These are phyloP conservation scores for Papiliotrema flavescens DNA, from an alignment of 1,284 basidiomycete species.

Conservation along the genomic window DNA sequence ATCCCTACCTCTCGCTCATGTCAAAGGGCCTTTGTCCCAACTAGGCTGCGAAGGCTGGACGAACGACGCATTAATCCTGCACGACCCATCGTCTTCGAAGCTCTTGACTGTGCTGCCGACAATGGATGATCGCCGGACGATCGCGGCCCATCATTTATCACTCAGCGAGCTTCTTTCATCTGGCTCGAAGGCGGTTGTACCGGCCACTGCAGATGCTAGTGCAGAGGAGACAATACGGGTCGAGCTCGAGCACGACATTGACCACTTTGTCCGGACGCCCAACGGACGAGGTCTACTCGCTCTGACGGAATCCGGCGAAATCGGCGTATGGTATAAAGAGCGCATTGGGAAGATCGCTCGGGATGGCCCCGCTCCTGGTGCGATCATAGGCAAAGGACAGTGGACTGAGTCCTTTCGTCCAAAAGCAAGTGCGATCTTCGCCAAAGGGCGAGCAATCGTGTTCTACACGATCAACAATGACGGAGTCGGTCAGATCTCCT, in stretches of 20 bases:
- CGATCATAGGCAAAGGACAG: constrained; percentile 38
- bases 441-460: constrained; percentile 45
- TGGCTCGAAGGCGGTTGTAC: constrained; percentile 21
- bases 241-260: constrained; percentile 28
- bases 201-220: background rate
- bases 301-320: constrained; percentile 33
- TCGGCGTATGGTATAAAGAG: constrained; percentile 41
- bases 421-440: constrained; percentile 35
- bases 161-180: constrained; percentile 60
- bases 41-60: background rate
- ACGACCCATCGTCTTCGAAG: no score
- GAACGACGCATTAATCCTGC: background rate
- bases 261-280: constrained; percentile 43
- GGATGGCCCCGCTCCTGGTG: constrained; percentile 3
- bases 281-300: constrained; percentile 46
- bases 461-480: constrained; percentile 21
- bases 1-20: constrained; percentile 62
- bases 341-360: constrained; percentile 25
- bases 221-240: constrained; percentile 17
- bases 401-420: constrained; percentile 24
- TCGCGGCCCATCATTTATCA: constrained; percentile 18
- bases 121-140: background rate
- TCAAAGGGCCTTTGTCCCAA: constrained; percentile 52
- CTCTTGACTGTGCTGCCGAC: background rate
- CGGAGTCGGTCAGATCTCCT: constrained; percentile 16